Percentiles rank a stretch among this genome's conserved stretches.
phyloP scores from a whole-genome alignment of 139 green algal species.

The Astrephomene gubernaculifera region DNA sequence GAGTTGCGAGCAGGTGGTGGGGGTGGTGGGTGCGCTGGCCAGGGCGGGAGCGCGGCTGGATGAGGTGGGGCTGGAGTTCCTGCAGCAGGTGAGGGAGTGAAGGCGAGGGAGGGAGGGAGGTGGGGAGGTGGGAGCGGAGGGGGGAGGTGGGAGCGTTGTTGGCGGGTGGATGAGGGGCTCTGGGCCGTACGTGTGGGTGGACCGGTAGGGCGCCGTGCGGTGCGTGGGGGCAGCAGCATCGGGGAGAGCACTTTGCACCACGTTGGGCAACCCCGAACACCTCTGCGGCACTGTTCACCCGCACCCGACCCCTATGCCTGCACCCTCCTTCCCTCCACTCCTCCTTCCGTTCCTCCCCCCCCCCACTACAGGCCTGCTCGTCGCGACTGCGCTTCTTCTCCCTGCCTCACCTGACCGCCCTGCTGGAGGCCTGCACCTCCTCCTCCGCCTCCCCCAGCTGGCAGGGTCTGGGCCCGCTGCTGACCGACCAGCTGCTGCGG shows the following conservation, averaged over 20 bases:
- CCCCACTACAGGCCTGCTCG: neutral
- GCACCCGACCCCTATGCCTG: no score
- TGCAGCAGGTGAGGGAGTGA: constrained; percentile 16
- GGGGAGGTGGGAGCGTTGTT: neutral
- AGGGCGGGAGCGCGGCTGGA: constrained; percentile 45
- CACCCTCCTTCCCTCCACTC: no score
- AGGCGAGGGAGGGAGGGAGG: no score
- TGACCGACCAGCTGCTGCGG: neutral
- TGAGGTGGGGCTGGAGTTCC: constrained; percentile 33
- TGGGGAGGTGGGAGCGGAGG: neutral
- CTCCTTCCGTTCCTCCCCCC: neutral
- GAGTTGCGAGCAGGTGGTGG: constrained; percentile 55
- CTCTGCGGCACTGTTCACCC: no score
- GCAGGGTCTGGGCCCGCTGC: no score
- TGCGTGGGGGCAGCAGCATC: neutral
- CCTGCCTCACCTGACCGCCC: neutral
- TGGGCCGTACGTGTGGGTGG: neutral
- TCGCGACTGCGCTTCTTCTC: constrained; percentile 1
- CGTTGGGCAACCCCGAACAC: no score
- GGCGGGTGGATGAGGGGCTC: no score
- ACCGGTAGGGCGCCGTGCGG: no score
- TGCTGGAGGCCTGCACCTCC: neutral
- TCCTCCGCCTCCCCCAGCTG: neutral
- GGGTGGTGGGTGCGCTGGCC: constrained; percentile 50
- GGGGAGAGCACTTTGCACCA: no score